Conservation (phyloP, 805 yeast genomes). For the Candida golubevii region DNA sequence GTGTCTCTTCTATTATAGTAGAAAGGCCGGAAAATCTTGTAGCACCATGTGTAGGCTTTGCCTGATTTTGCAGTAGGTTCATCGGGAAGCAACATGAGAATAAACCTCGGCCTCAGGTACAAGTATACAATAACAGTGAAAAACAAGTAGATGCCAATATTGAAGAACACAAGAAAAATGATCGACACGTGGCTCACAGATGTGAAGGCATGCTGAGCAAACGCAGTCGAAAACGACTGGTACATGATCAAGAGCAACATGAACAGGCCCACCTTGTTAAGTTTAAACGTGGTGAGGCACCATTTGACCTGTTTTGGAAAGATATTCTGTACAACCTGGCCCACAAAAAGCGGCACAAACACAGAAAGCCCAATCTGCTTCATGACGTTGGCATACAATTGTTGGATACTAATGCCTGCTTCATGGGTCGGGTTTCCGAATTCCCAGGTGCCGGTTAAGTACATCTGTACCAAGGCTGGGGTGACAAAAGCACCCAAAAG, state of each 20-base stretch:
- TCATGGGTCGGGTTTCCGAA: conserved; percentile 70
- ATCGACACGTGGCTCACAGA: conserved; percentile 64
- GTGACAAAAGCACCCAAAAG: conserved; percentile 82
- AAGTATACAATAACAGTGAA: conserved; percentile 63
- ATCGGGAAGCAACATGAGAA: conserved; percentile 38
- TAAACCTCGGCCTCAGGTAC: conserved; percentile 56
- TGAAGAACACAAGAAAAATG: conserved; percentile 76
- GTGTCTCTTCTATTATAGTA: conserved; percentile 70
- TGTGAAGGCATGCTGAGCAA: conserved; percentile 74
- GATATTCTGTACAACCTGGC: conserved; percentile 73
- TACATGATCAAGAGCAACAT: conserved; percentile 76
- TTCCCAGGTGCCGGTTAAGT: conserved; percentile 51
- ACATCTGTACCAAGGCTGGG: conserved; percentile 80
- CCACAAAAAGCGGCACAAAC: conserved; percentile 83
- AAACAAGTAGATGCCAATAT: conserved; percentile 71
- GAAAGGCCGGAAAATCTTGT: conserved; percentile 54
- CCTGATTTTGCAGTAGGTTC: conserved; percentile 48
- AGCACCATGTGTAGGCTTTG: conserved; percentile 40
- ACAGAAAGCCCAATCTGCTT: conserved; percentile 82
- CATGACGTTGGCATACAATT: conserved; percentile 72
- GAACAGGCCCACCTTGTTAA: conserved; percentile 72
- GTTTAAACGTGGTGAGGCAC: conserved; percentile 51
- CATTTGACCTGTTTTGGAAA: conserved; percentile 63
- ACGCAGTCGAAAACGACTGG: conserved; percentile 82
- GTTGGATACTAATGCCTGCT: conserved; percentile 46